Evolutionary conservation across 306 rosid genomes (phyloP).

Genomic region (Macrotyloma uniflorum): DNA sequence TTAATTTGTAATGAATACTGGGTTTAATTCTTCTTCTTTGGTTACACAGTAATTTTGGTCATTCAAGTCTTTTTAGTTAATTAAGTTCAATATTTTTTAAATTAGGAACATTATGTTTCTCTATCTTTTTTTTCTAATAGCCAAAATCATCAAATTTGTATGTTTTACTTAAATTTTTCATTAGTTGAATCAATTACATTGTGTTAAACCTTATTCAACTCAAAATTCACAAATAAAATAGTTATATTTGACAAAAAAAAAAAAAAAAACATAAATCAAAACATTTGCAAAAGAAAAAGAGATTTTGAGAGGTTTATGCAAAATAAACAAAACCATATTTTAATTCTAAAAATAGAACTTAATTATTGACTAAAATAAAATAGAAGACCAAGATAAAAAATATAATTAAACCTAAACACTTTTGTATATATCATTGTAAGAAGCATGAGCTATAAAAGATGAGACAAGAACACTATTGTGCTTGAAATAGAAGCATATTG

Average conservation of each 20-base stretch:
- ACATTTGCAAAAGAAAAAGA: background rate
- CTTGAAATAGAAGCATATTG: background rate
- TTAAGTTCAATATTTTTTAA: no score
- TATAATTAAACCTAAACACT: background rate
- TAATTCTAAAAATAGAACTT: background rate
- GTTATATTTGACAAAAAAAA: background rate
- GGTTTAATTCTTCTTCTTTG: background rate
- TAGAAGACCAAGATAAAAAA: background rate
- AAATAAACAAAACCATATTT: background rate
- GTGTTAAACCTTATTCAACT: background rate
- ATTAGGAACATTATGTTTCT: background rate
- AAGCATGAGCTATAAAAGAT: background rate
- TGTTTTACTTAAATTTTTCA: background rate
- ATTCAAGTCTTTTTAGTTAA: background rate
- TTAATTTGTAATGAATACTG: no score
- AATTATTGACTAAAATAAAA: background rate
- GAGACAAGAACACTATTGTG: background rate
- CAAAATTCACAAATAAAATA: background rate
- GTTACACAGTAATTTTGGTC: background rate
- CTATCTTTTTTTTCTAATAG: background rate
- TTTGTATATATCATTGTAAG: background rate
- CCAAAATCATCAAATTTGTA: background rate
- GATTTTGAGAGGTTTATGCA: background rate
- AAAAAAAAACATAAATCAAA: background rate
- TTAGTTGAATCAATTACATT: background rate